Conservation (phyloP, 768 basidiomycete genomes). For the Tulasnella sp. region DNA sequence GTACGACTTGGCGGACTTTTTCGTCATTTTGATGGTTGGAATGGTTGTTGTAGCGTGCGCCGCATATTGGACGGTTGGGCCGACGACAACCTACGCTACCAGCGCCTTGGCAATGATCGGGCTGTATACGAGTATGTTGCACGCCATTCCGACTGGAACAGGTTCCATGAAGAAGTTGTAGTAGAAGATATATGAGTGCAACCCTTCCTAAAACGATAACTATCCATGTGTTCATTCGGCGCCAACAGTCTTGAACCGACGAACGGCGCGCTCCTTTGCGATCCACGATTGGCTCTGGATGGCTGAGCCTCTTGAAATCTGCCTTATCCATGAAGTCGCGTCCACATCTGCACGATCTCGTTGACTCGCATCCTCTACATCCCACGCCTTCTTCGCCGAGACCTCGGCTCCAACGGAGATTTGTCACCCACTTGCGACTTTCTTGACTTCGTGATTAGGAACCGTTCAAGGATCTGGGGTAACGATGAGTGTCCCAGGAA, state of each 20-base stretch:
- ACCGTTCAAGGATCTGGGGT: conserved; percentile 69
- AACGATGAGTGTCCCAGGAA: no score
- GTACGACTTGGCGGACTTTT: background rate
- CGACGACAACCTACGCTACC: conserved; percentile 58
- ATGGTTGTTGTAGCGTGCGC: conserved; percentile 62
- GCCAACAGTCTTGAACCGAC: conserved; percentile 53
- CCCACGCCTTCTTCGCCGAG: background rate
- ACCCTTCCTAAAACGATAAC: background rate
- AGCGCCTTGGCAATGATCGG: conserved; percentile 56
- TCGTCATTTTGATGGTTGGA: background rate
- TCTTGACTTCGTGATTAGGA: conserved; percentile 57
- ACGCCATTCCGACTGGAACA: background rate
- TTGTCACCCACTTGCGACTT: conserved; percentile 51
- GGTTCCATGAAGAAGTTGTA: conserved; percentile 6
- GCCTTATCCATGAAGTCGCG: conserved; percentile 70
- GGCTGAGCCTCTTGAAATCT: conserved; percentile 63
- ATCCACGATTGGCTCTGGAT: conserved; percentile 65
- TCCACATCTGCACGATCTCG: conserved; percentile 66
- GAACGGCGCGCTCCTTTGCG: conserved; percentile 64
- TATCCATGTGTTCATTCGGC: background rate
- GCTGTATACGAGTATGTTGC: conserved; percentile 45
- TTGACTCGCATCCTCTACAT: conserved; percentile 43
- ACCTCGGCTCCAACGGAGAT: conserved; percentile 33
- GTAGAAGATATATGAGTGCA: background rate
- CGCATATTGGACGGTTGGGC: conserved; percentile 73